Evolutionary conservation across 768 basidiomycete genomes (phyloP), one percentile per base, ranked within the genome.

Genomic region (Podaxis mareebaensis): DNA sequence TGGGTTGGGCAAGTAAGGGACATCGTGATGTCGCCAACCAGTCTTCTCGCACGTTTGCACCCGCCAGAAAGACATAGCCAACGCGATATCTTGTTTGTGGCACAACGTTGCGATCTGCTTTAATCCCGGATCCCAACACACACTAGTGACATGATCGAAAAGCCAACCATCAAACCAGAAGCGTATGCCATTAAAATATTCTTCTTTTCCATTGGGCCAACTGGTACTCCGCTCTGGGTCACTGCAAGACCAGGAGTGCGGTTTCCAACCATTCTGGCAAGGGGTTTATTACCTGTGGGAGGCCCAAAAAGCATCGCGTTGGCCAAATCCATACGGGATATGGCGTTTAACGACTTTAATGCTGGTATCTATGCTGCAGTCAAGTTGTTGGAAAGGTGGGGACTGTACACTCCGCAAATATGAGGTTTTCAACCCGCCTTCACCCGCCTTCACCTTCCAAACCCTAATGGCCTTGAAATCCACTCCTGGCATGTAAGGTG

Each of bases 31-130:
- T 51, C 59, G 1, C 59, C 51, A 3, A 39, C 40, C 36, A 5
- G 24, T 30, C 22, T 22, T 53, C 38, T 24, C 24, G 6, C 26
- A 52, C 8, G 59, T 52, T 38, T 60, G 49, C 17, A 39, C 22
- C 10, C 58, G 46, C 33, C 51, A 30, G 58, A 59, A 48, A 59
- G 51, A 59, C 30, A 59, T 49, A 10, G 33, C 33, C 44, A 59
- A 49, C 33, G 36, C 33, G 6, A 51, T n/a, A 22, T 20, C 38
- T 26, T 33, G 48, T 38, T 17, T 17, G 20, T 60, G 49, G 49
- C 49, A 38, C 20, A 60, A 60, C 13, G 36, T 52, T 15, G 49
- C 20, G 10, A 36, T 60, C 33, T 26, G 22, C 33, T 38, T 52
- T 12, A 15, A 20, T 40, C 38, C 38, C 5, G 12, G 17, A 40